phyloP scores from a whole-genome alignment of 495 filamentous ascomycete species.

The Margaritispora aquatica region DNA sequence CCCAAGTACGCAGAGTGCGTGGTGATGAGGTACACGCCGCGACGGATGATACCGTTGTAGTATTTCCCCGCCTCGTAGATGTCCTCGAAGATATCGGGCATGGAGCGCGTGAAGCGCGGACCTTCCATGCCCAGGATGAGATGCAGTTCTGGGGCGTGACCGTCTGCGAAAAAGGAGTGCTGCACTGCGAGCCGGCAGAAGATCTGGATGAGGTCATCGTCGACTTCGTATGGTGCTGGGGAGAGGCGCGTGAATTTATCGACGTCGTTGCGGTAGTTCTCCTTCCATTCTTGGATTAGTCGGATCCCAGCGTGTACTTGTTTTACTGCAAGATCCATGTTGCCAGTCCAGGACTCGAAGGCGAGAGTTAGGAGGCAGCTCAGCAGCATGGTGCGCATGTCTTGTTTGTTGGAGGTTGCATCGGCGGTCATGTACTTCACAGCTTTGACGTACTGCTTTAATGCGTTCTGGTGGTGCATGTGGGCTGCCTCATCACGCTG shows the following conservation, averaged over 20 bases:
- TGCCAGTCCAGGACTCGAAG: constrained; percentile 14
- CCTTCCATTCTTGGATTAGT: constrained; percentile 17
- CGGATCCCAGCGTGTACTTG: constrained; percentile 12
- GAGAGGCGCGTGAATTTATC: constrained; percentile 7
- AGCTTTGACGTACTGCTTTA: constrained; percentile 13
- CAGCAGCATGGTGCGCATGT: constrained; percentile 12
- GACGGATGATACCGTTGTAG: constrained; percentile 12
- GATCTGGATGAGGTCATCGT: constrained; percentile 11
- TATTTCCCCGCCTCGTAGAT: constrained; percentile 13
- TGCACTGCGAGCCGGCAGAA: constrained; percentile 11
- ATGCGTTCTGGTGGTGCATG: constrained; percentile 10
- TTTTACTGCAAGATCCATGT: constrained; percentile 9
- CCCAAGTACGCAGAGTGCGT: constrained; percentile 9
- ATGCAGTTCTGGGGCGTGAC: constrained; percentile 10
- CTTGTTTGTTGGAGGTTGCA: constrained; percentile 3
- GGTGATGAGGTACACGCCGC: constrained; percentile 11
- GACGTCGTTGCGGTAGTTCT: constrained; percentile 4
- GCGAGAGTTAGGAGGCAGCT: constrained; percentile 11
- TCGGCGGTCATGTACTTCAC: constrained; percentile 11
- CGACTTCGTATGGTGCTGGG: constrained; percentile 12
- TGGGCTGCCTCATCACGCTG: constrained; percentile 11
- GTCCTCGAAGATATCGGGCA: constrained; percentile 9
- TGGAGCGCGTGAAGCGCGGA: constrained; percentile 9
- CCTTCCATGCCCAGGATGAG: constrained; percentile 7
- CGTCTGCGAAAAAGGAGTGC: constrained; percentile 15